phyloP scores from a whole-genome alignment of 1,284 basidiomycete genomes.

The Ganoderma leucocontextum region DNA sequence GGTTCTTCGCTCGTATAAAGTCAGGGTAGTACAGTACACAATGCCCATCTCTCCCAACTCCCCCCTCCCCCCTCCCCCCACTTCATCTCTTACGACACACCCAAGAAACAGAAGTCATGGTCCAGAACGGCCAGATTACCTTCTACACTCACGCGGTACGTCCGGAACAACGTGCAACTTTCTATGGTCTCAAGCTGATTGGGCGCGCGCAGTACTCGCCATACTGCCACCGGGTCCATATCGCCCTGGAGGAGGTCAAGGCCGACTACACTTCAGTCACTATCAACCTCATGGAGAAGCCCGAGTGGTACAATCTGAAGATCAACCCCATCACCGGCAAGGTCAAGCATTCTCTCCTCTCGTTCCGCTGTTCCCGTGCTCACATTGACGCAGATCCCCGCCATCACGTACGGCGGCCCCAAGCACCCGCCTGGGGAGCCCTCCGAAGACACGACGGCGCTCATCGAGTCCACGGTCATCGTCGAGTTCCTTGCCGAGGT shows the following conservation, averaged over 20 bases:
- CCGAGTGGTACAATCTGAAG: slow-evolving; percentile 65
- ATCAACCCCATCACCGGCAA: slow-evolving; percentile 68
- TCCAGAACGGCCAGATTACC: slow-evolving; percentile 11
- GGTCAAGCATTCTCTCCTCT: slow-evolving; percentile 42
- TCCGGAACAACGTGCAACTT: background rate
- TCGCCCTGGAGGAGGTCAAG: slow-evolving; percentile 65
- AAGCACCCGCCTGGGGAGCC: slow-evolving; percentile 57
- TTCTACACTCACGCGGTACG: slow-evolving; percentile 7
- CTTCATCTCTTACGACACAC: background rate
- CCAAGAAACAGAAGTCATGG: slow-evolving; percentile 1
- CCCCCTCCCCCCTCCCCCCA: background rate
- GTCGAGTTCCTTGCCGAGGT: slow-evolving; percentile 70
- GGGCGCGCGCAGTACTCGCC: slow-evolving; percentile 5
- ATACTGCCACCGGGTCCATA: slow-evolving; percentile 12
- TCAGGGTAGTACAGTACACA: no score
- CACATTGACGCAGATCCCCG: background rate
- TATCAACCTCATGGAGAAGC: slow-evolving; percentile 69
- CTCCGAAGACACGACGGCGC: slow-evolving; percentile 61
- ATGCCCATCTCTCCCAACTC: background rate
- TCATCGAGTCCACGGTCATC: slow-evolving; percentile 67
- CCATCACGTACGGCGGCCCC: slow-evolving; percentile 64
- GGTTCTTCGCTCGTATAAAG: background rate
- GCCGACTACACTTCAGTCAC: slow-evolving; percentile 56
- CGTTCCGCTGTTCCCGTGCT: background rate
- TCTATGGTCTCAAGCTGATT: background rate